Evolutionary conservation across 2,329 filamentous ascomycete species (phyloP).

Genomic region (Periconia sp.): DNA sequence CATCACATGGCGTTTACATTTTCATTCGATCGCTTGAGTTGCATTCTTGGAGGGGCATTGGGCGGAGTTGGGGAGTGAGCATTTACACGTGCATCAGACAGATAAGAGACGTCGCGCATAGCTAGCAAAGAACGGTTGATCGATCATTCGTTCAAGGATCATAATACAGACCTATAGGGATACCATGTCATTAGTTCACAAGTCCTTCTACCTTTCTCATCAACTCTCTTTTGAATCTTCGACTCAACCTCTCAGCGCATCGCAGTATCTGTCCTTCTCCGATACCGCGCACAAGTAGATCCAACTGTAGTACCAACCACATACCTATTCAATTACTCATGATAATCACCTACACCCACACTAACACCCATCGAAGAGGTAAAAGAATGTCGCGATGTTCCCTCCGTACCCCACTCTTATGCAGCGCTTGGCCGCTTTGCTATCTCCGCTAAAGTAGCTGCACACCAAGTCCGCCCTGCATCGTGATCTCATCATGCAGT

Average conservation of each 20-base stretch:
- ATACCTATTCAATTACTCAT: too few species aligned
- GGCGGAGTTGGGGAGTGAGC: slow-evolving; percentile 33
- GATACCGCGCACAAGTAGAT: too few species aligned
- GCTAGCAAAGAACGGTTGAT: background rate
- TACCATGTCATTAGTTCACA: too few species aligned
- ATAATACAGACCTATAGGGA: slow-evolving; percentile 1
- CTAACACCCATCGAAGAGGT: too few species aligned
- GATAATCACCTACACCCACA: too few species aligned
- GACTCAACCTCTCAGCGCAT: too few species aligned
- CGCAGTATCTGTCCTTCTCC: too few species aligned
- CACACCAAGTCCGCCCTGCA: slow-evolving; percentile 17
- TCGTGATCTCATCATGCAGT: slow-evolving; percentile 37
- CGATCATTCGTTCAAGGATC: slow-evolving; percentile 11
- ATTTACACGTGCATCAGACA: slow-evolving; percentile 27
- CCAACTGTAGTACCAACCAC: too few species aligned
- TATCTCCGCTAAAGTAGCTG: slow-evolving; percentile 11
- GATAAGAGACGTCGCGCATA: background rate
- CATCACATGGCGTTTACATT: slow-evolving; percentile 17
- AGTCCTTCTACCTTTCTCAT: too few species aligned
- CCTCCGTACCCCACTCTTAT: slow-evolving; percentile 2
- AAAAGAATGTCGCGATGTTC: too few species aligned
- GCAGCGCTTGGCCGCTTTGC: background rate
- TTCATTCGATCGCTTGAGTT: slow-evolving; percentile 9
- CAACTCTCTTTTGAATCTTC: too few species aligned
- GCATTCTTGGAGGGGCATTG: slow-evolving; percentile 28